Conservation (phyloP, 2,329 filamentous ascomycete species). For the Clarireedia paspali region DNA sequence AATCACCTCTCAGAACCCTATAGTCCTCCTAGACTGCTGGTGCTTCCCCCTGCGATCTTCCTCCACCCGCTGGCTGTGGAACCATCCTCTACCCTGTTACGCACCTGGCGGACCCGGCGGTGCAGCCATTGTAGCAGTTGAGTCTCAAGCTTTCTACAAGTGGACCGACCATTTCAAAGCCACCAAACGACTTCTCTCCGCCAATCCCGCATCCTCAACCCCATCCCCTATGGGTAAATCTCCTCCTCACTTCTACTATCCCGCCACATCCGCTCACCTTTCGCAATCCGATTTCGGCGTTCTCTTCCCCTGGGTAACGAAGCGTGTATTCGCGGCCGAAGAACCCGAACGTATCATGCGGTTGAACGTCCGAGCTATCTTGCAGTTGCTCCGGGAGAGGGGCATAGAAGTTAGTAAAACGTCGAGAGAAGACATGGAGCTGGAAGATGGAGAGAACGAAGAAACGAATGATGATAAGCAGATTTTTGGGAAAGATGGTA, state of each 20-base stretch:
- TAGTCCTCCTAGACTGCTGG: constrained; percentile 75
- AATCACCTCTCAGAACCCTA: constrained; percentile 58
- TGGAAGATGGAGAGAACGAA: constrained; percentile 10
- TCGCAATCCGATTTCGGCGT: constrained; percentile 79
- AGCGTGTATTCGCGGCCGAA: constrained; percentile 48
- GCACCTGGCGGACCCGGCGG: constrained; percentile 44
- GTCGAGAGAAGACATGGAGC: constrained; percentile 32
- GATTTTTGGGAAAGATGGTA: constrained; percentile 20
- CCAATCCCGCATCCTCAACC: constrained; percentile 38
- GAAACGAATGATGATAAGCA: constrained; percentile 18
- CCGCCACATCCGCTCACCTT: constrained; percentile 66
- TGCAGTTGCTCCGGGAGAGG: constrained; percentile 48
- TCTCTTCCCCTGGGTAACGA: constrained; percentile 66
- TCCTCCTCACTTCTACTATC: constrained; percentile 66
- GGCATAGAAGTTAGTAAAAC: constrained; percentile 43
- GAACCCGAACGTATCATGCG: constrained; percentile 51
- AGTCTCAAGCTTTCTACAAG: constrained; percentile 71
- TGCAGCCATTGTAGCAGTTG: constrained; percentile 57
- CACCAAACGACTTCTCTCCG: constrained; percentile 59
- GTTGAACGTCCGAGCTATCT: constrained; percentile 49
- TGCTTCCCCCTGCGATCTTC: constrained; percentile 62
- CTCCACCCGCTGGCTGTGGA: constrained; percentile 54
- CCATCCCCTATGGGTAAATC: constrained; percentile 24
- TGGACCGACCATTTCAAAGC: constrained; percentile 67
- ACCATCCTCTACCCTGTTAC: constrained; percentile 68